Conservation (phyloP, 768 basidiomycete genomes). For the Suillus luteus region DNA sequence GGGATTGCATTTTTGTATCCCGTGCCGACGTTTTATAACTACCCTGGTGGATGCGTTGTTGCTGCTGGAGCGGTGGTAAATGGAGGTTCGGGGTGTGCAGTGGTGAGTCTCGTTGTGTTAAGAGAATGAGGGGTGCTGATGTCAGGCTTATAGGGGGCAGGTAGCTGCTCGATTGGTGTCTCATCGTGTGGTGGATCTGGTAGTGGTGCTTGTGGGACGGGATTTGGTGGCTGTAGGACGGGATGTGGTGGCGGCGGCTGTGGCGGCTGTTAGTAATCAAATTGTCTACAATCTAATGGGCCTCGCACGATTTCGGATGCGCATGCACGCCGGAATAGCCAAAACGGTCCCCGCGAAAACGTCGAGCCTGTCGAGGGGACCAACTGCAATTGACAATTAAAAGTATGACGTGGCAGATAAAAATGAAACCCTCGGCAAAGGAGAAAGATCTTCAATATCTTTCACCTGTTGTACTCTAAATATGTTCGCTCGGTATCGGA, state of each 20-base stretch:
- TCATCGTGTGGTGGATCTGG: conserved; percentile 4
- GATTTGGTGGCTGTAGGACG: conserved; percentile 12
- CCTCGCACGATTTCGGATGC: too few species aligned
- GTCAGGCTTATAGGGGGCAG: conserved; percentile 1
- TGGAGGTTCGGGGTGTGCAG: conserved; percentile 10
- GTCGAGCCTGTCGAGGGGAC: too few species aligned
- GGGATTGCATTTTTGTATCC: conserved; percentile 40
- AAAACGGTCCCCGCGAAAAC: too few species aligned
- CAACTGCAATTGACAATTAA: too few species aligned
- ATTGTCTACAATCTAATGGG: too few species aligned
- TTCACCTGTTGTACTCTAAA: background rate
- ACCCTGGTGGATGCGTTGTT: conserved; percentile 21
- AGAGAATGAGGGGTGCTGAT: background rate
- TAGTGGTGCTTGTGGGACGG: conserved; percentile 13
- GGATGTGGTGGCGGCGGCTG: conserved; percentile 25
- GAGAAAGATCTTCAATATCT: background rate
- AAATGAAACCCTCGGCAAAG: too few species aligned
- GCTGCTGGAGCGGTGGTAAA: conserved; percentile 12
- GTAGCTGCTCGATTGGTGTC: background rate
- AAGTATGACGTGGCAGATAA: too few species aligned
- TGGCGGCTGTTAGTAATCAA: background rate
- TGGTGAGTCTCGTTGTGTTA: conserved; percentile 3
- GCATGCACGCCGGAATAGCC: too few species aligned
- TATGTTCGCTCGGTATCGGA: background rate
- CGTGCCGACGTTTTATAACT: conserved; percentile 38